Evolutionary conservation across 768 basidiomycete species (phyloP), one percentile per base, ranked within the genome.

Genomic region (Heimioporus sp.): DNA sequence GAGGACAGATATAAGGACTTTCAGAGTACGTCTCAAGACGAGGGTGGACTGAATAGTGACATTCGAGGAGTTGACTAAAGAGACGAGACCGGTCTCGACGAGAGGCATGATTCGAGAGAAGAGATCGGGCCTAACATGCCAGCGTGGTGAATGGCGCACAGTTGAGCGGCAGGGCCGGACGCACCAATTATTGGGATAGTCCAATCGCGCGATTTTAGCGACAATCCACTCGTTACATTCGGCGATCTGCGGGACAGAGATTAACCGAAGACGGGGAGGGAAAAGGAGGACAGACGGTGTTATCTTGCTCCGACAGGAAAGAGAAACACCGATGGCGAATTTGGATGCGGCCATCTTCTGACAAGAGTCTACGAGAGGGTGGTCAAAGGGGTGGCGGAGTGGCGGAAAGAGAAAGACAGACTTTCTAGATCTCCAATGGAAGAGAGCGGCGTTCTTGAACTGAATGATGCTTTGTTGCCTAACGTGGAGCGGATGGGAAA

Each of bases 381-480:
- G 49, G 51, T 51, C 35, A 64, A 54, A 46, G 49, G 52, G 39
- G 17, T 13, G 24, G 11, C 35, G 12, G 47, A 30, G 41, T 45
- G 41, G 49, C 34, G 39, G 16, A 10, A 11, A 11, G 39, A 13
- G 41, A 20, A 45, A 16, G 20, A 57, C 79, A 64, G 57, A 90
- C 91, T 83, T 90, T 72, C 85, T 73, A 31, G 85, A 86, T 63
- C 80, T 77, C 93, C 93, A 96, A 61, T 90, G 85, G 44, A 71
- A 71, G 4, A 85, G 66, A 3, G 84, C 85, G 2, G 79, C 77
- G 60, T 94, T 95, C 72, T 95, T 95, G 73, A 94, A 88, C 62
- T 92, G 91, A 49, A 95, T 87, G 56, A 92, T 90, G 21, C 87
- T 83, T 65, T 90, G 88, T 58, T 88, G 80, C 38, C 92, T 82